Evolutionary conservation across 1,139 yeast genomes (phyloP).

Genomic region (Geotrichum fermentans): DNA sequence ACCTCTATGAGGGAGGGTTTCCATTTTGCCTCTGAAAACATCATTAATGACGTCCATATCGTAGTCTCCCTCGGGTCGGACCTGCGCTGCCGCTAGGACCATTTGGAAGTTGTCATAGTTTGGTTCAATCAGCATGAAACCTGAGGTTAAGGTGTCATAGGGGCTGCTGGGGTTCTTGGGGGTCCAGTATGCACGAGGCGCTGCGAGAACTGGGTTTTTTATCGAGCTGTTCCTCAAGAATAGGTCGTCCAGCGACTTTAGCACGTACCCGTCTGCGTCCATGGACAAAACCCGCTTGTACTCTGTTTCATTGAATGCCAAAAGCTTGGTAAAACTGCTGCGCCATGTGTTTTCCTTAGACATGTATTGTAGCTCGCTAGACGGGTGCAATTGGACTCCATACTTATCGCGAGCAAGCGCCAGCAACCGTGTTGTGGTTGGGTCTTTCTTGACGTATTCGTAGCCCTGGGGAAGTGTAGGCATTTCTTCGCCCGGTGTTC

Average conservation of each 20-base stretch:
- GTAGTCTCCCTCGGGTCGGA: slow-evolving; percentile 27
- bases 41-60: slow-evolving; percentile 52
- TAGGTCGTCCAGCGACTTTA: slow-evolving; percentile 42
- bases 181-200: slow-evolving; percentile 37
- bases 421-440: slow-evolving; percentile 12
- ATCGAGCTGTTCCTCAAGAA: slow-evolving; percentile 37
- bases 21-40: slow-evolving; percentile 33
- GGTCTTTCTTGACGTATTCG: slow-evolving; percentile 2
- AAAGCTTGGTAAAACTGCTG: slow-evolving; percentile 47
- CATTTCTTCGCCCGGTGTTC: slow-evolving; percentile 13
- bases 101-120: slow-evolving; percentile 2
- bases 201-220: slow-evolving; percentile 40
- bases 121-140: slow-evolving; percentile 15
- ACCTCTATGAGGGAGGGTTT: slow-evolving; percentile 45
- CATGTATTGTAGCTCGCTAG: slow-evolving; percentile 25
- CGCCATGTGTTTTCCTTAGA: slow-evolving; percentile 40
- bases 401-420: slow-evolving; percentile 17
- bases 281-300: slow-evolving; percentile 47
- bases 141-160: slow-evolving; percentile 8
- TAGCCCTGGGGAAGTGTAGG: not conserved
- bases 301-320: slow-evolving; percentile 44
- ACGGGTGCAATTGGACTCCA: slow-evolving; percentile 32
- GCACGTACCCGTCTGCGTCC: slow-evolving; percentile 41
- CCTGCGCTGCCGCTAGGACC: slow-evolving; percentile 14
- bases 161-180: not conserved